These are phyloP conservation scores for Sarocladium strictum DNA, from an alignment of 2,329 filamentous ascomycete genomes.

Conservation along the genomic window DNA sequence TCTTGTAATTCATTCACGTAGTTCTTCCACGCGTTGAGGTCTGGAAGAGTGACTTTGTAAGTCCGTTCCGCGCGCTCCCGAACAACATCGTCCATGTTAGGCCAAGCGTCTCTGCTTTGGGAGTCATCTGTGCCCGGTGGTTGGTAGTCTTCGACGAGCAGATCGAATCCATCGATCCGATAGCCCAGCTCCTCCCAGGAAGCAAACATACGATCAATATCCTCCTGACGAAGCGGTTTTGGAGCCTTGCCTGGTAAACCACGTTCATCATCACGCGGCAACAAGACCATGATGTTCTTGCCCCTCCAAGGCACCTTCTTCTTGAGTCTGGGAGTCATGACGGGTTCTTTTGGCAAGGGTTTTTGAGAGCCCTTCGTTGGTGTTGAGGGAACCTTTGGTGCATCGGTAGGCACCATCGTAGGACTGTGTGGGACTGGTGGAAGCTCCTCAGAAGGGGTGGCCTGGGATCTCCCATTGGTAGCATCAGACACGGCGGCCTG, in stretches of 20 bases:
- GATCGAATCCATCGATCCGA: slow-evolving; percentile 60
- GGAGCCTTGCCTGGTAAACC: slow-evolving; percentile 50
- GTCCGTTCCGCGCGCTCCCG: slow-evolving; percentile 45
- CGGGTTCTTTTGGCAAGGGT: slow-evolving; percentile 31
- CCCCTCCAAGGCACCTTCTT: slow-evolving; percentile 72
- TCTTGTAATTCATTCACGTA: slow-evolving; percentile 82
- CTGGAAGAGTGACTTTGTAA: slow-evolving; percentile 64
- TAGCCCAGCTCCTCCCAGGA: slow-evolving; percentile 67
- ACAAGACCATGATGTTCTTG: slow-evolving; percentile 65
- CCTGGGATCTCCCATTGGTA: slow-evolving; percentile 20
- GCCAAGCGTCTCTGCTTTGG: slow-evolving; percentile 66
- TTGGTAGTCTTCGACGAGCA: slow-evolving; percentile 41
- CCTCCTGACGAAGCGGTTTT: slow-evolving; percentile 46
- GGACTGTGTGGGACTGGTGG: slow-evolving; percentile 20
- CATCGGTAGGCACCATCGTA: slow-evolving; percentile 18
- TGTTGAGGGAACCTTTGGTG: slow-evolving; percentile 25
- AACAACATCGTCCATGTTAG: slow-evolving; percentile 51
- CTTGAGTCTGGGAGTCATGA: slow-evolving; percentile 51
- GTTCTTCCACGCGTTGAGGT: slow-evolving; percentile 62
- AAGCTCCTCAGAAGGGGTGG: slow-evolving; percentile 20
- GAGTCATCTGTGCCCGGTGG: slow-evolving; percentile 36
- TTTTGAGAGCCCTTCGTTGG: slow-evolving; percentile 30
- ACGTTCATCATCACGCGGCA: slow-evolving; percentile 63
- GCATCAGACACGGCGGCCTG: slow-evolving; percentile 20
- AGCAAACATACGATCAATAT: slow-evolving; percentile 56